Conservation (phyloP, 345 rosid species). For the Bruguiera sexangula region DNA sequence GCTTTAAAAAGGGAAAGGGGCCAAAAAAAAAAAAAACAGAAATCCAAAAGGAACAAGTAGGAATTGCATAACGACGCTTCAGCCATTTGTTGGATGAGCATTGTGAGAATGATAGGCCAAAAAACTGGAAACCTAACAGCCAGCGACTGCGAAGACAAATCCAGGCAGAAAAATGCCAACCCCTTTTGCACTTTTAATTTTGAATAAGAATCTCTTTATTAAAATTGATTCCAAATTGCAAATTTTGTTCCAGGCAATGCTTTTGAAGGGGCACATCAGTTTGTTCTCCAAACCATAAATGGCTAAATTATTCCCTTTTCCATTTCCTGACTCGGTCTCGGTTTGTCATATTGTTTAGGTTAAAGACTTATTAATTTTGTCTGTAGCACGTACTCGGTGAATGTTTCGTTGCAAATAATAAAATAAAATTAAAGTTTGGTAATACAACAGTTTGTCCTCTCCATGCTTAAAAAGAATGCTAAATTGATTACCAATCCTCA, state of each 20-base stretch:
- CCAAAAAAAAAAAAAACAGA: too few relatives aligned
- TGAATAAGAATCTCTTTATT: background rate
- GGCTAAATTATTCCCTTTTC: too few relatives aligned
- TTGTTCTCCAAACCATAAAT: background rate
- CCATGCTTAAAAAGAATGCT: too few relatives aligned
- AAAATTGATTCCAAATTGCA: background rate
- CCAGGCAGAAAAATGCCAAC: slow-evolving; percentile 7
- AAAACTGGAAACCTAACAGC: background rate
- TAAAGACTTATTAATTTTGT: too few relatives aligned
- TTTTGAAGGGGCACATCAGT: background rate
- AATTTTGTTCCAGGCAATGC: too few relatives aligned
- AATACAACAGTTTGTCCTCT: background rate
- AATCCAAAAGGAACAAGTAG: too few relatives aligned
- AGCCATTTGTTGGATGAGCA: too few relatives aligned
- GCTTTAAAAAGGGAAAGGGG: too few relatives aligned
- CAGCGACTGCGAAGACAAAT: background rate
- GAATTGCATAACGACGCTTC: too few relatives aligned
- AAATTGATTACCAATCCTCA: too few relatives aligned
- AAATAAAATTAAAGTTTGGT: background rate
- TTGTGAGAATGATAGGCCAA: background rate
- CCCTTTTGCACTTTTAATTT: background rate
- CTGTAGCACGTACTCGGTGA: background rate
- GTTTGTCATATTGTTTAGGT: too few relatives aligned
- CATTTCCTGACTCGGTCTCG: too few relatives aligned
- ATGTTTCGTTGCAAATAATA: background rate